These are phyloP conservation scores for Cyclostephanos invisitatus DNA, from an alignment of 108 stramenopile species.

Conservation along the genomic window DNA sequence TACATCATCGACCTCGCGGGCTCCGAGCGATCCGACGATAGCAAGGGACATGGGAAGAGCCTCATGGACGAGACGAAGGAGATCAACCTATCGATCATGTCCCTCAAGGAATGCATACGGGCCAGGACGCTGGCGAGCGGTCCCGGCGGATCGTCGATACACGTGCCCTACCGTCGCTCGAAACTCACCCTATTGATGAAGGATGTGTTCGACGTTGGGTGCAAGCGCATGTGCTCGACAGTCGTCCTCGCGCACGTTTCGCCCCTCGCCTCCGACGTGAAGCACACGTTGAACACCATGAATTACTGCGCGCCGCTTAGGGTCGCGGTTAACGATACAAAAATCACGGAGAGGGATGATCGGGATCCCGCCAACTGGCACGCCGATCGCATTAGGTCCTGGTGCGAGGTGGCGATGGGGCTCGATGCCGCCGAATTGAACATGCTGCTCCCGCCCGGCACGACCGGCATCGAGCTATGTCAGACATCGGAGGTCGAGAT, in stretches of 20 bases:
- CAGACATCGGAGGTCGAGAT: neutral
- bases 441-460: neutral
- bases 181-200: constrained; percentile 38
- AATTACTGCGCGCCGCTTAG: constrained; percentile 21
- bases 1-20: constrained; percentile 96
- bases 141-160: constrained; percentile 16
- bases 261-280: constrained; percentile 19
- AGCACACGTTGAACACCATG: constrained; percentile 22
- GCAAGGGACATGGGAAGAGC: constrained; percentile 78
- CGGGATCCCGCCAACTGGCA: constrained; percentile 29
- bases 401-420: neutral
- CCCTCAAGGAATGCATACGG: constrained; percentile 92
- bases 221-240: constrained; percentile 26
- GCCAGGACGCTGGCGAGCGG: constrained; percentile 75
- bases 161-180: constrained; percentile 30
- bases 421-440: neutral
- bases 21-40: constrained; percentile 82
- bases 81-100: constrained; percentile 94
- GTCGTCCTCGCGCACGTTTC: constrained; percentile 23
- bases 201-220: constrained; percentile 30
- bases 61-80: constrained; percentile 89
- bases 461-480: constrained; percentile 21
- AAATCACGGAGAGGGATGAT: constrained; percentile 12
- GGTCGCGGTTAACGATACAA: constrained; percentile 9
- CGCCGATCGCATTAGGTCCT: neutral